phyloP scores from a whole-genome alignment of 352 stramenopile genomes.

The Albugo candida region DNA sequence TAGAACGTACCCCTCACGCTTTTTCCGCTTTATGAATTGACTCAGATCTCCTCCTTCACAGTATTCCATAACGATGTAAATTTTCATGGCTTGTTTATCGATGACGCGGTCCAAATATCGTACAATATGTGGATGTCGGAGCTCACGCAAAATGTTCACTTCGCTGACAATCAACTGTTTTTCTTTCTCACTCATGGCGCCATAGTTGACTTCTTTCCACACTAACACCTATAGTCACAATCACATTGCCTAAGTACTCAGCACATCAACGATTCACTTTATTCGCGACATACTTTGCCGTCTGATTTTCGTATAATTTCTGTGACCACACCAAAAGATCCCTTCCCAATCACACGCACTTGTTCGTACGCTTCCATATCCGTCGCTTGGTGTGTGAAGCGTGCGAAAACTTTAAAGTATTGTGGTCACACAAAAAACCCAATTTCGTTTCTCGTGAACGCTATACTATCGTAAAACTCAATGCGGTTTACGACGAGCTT shows the following conservation, averaged over 20 bases:
- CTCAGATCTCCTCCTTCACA: slow-evolving; percentile 81
- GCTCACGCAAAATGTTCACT: slow-evolving; percentile 84
- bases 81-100: slow-evolving; percentile 81
- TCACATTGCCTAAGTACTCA: background rate
- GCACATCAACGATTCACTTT: background rate
- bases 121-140: slow-evolving; percentile 86
- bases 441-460: too few species aligned
- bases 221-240: slow-evolving; percentile 55
- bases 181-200: slow-evolving; percentile 83
- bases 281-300: slow-evolving; percentile 31
- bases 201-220: slow-evolving; percentile 87
- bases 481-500: too few species aligned
- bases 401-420: too few species aligned
- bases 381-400: too few species aligned
- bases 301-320: slow-evolving; percentile 80
- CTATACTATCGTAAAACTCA: too few species aligned
- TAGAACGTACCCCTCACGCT: slow-evolving; percentile 48
- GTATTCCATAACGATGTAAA: slow-evolving; percentile 92
- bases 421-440: too few species aligned
- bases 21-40: slow-evolving; percentile 82
- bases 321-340: slow-evolving; percentile 82
- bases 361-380: slow-evolving; percentile 78
- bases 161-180: slow-evolving; percentile 88
- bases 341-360: slow-evolving; percentile 79
- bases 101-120: slow-evolving; percentile 88